A percentile compares a stretch with the other conserved stretches of the same genome.
phyloP scores from a whole-genome alignment of 2,329 filamentous ascomycete genomes.

The Diaporthe nobilis region DNA sequence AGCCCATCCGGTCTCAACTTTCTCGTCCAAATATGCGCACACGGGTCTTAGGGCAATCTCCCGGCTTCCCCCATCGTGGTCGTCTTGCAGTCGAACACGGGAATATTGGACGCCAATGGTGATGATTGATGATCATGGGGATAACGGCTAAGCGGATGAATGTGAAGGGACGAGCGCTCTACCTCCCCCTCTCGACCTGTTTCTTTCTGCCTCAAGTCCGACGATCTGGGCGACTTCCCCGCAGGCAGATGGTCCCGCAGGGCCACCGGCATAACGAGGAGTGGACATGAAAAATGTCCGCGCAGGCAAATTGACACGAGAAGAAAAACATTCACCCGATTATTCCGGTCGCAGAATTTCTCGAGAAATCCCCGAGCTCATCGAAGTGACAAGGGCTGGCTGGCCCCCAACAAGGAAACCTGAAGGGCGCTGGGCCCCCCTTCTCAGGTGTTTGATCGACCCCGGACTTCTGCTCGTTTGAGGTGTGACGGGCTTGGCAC shows the following conservation, averaged over 20 bases:
- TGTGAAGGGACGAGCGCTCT: neutral
- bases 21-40: neutral
- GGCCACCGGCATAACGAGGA: neutral
- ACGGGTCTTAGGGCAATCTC: neutral
- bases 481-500: conserved; percentile 25
- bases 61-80: neutral
- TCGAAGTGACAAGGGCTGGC: neutral
- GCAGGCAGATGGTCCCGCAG: neutral
- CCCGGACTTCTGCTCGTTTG: neutral
- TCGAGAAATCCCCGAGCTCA: neutral
- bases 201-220: neutral
- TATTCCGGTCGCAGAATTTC: conserved; percentile 11
- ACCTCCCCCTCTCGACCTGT: neutral
- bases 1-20: conserved; percentile 28
- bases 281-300: too few species aligned
- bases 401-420: neutral
- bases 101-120: neutral
- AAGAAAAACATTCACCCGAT: neutral
- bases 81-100: neutral
- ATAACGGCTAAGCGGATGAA: neutral
- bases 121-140: neutral
- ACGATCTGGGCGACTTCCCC: neutral
- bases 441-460: conserved; percentile 16
- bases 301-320: neutral
- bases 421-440: neutral